phyloP scores from a whole-genome alignment of 352 stramenopile genomes.

The Discostella stelligera region DNA sequence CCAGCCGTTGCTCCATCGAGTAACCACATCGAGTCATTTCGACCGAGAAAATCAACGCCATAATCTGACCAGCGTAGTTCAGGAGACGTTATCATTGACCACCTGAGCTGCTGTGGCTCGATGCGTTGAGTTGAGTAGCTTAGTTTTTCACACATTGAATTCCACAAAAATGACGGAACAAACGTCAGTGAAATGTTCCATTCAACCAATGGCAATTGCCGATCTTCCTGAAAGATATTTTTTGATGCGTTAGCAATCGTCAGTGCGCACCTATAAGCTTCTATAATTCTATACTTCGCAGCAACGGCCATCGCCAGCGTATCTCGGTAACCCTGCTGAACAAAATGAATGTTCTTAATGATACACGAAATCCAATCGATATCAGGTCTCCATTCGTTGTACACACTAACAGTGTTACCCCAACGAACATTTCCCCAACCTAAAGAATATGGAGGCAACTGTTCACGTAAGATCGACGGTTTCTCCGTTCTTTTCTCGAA shows the following conservation, averaged over 20 bases:
- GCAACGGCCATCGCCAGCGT: background rate
- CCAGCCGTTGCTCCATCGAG: too few species aligned
- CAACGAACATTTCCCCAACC: background rate
- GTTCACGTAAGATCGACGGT: background rate
- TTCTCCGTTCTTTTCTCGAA: background rate
- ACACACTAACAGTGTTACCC: background rate
- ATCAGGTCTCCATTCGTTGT: constrained; percentile 12
- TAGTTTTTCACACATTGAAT: background rate
- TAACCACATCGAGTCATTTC: background rate
- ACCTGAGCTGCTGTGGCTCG: constrained; percentile 15
- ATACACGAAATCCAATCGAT: constrained; percentile 21
- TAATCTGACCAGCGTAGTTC: constrained; percentile 1
- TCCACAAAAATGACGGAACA: constrained; percentile 6
- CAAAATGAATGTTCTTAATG: constrained; percentile 16
- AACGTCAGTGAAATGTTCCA: constrained; percentile 23
- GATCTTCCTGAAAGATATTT: constrained; percentile 3
- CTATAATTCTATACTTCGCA: background rate
- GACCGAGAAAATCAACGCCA: background rate
- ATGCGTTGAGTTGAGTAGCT: constrained; percentile 7
- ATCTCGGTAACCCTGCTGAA: constrained; percentile 19
- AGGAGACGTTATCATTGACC: constrained; percentile 10
- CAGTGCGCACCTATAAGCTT: background rate
- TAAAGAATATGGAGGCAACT: background rate
- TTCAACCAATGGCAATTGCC: constrained; percentile 9
- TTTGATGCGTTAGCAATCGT: background rate